A percentile compares a stretch with the other conserved stretches of the same genome.
These are phyloP conservation scores for Trypanosoma congolense DNA, from an alignment of 208 protist genomes.

Conservation along the genomic window DNA sequence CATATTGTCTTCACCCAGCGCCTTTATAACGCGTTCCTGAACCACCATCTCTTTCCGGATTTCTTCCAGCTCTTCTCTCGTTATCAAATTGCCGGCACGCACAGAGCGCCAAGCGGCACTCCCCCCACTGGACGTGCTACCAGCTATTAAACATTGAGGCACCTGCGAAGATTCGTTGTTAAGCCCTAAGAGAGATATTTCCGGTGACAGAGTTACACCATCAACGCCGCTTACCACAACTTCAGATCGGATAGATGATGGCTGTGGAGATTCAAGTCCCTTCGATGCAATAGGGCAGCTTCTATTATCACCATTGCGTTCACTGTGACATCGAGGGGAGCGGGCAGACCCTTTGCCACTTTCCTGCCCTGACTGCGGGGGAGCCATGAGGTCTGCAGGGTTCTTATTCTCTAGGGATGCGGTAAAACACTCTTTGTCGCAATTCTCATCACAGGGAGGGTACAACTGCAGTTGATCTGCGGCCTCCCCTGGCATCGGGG, in stretches of 20 bases:
- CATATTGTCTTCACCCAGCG: constrained; percentile 70
- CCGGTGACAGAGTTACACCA: constrained; percentile 1
- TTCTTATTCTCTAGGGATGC: constrained; percentile 14
- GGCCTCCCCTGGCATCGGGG: too few relatives aligned
- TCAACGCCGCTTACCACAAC: constrained; percentile 8
- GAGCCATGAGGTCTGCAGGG: constrained; percentile 15
- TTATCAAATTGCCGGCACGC: constrained; percentile 16
- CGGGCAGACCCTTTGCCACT: background rate
- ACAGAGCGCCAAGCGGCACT: constrained; percentile 9
- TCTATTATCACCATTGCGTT: background rate
- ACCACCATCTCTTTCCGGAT: constrained; percentile 51
- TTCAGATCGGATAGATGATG: too few relatives aligned
- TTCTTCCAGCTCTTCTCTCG: constrained; percentile 21
- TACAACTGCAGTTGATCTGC: too few relatives aligned
- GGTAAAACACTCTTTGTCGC: constrained; percentile 13
- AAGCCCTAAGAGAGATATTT: constrained; percentile 8
- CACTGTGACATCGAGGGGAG: background rate
- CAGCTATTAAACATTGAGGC: background rate
- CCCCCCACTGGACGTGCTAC: background rate
- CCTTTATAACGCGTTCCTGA: constrained; percentile 62
- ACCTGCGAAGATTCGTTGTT: constrained; percentile 2
- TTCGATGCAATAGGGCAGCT: background rate
- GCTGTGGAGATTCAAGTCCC: too few relatives aligned
- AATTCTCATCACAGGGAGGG: too few relatives aligned
- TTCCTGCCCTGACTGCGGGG: constrained; percentile 7